Conservation (phyloP, 108 stramenopile genomes). For the Epithemia pelagica region DNA sequence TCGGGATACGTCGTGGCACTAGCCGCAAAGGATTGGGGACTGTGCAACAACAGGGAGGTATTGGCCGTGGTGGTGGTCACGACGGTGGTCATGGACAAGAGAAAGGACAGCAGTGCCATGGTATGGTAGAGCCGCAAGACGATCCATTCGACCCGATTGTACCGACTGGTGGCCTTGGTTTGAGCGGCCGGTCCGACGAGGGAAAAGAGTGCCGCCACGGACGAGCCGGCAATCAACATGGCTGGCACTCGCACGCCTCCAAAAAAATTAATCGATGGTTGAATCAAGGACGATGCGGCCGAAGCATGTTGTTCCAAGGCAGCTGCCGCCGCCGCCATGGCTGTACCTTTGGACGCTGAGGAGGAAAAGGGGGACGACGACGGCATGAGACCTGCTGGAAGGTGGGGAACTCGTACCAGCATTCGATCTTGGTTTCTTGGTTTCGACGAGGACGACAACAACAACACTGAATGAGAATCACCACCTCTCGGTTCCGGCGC, state of each 20-base stretch:
- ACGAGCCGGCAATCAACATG: not conserved
- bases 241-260: not conserved
- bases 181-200: not conserved
- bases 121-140: slow-evolving; percentile 2
- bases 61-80: not conserved
- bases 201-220: not conserved
- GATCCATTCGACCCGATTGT: not conserved
- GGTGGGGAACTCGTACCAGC: too few relatives aligned
- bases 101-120: not conserved
- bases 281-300: not conserved
- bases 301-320: not conserved
- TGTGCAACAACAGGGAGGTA: not conserved
- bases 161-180: not conserved
- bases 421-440: too few relatives aligned
- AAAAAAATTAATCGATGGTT: not conserved
- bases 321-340: not conserved
- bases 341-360: not conserved
- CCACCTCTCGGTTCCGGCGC: too few relatives aligned
- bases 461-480: too few relatives aligned
- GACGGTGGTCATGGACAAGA: not conserved
- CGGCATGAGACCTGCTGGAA: too few relatives aligned
- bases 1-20: not conserved
- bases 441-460: too few relatives aligned
- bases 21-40: not conserved
- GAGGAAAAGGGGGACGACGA: too few relatives aligned